Evolutionary conservation across 257 asterid species (phyloP), one percentile per base, ranked within the genome.

Genomic region (Solanum sejunctum): DNA sequence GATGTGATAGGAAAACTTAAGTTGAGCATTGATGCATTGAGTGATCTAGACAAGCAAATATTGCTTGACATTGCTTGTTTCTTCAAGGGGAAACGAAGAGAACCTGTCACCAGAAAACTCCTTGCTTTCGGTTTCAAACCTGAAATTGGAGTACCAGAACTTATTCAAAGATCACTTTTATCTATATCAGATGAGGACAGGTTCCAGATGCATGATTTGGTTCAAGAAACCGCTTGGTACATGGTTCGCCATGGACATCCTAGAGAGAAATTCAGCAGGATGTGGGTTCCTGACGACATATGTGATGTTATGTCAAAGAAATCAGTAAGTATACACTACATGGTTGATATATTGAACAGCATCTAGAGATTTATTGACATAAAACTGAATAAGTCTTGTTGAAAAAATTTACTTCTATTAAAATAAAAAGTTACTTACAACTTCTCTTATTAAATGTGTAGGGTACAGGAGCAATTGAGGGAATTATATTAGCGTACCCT

Each of bases 21-120:
- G 36, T 17, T 83, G 49, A 83, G 81, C 64, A 60, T 83, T 63
- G 85, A 83, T 64, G 80, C 80, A 66, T 69, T 83, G 47, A 47
- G 21, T 26, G 67, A 83, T 67, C 60, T 64, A 32, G 85, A 83
- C 61, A 83, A 83, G 85, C 28, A 83, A 16, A 83, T 83, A 83
- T 83, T 83, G 78, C 85, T 83, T 8, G 85, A 83, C 20, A 83
- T 83, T 47, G 81, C 85, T 45, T 83, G 85, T 32, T 83, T 83
- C 80, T 83, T 61, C 51, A 83, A 83, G 45, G 85, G 54, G 43
- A 83, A 83, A 8, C 41, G 52, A 52, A 83, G 51, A n/a, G 80
- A 83, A 36, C 36, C 71, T 18, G 78, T 66, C 21, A 41, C 54
- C 36, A 66, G 57, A 39, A 83, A 63, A 67, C 57, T 83, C 7